These are phyloP conservation scores for Sarcodon sp. DNA, from an alignment of 768 basidiomycete genomes.

Conservation along the genomic window DNA sequence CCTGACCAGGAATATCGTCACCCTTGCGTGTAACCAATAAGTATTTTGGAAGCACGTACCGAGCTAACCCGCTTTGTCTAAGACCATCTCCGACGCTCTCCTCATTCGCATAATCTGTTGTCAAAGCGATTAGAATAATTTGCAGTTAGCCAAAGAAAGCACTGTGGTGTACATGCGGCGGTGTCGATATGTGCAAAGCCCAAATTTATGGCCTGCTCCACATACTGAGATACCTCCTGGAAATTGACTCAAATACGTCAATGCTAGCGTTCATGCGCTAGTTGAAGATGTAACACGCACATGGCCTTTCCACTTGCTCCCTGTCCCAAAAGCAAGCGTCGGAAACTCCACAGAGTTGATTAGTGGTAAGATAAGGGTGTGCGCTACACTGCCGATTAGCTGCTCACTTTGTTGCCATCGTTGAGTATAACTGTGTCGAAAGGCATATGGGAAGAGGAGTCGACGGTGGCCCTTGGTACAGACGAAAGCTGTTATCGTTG, in stretches of 20 bases:
- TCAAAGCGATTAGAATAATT: not conserved
- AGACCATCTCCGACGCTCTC: conserved; percentile 23
- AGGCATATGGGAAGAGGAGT: conserved; percentile 13
- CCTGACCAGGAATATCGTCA: not conserved
- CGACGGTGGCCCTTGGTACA: no score
- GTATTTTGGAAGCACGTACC: conserved; percentile 2
- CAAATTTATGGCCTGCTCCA: conserved; percentile 42
- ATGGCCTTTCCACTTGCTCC: conserved; percentile 24
- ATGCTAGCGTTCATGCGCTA: no score
- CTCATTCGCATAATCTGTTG: conserved; percentile 22
- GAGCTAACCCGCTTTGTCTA: conserved; percentile 19
- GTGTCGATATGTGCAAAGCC: conserved; percentile 58
- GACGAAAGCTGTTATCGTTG: no score
- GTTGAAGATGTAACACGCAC: conserved; percentile 7
- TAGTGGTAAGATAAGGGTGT: not conserved
- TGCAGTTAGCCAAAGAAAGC: not conserved
- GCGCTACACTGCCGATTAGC: not conserved
- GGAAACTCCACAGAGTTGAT: conserved; percentile 31
- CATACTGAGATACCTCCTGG: conserved; percentile 38
- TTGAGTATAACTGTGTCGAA: conserved; percentile 20
- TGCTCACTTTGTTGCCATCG: conserved; percentile 21
- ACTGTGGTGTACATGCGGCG: conserved; percentile 35
- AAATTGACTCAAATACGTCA: conserved; percentile 13
- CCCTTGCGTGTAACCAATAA: not conserved
- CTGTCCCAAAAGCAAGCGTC: conserved; percentile 49